Percentiles rank a stretch among this genome's conserved stretches.
Evolutionary conservation across 2,329 filamentous ascomycete genomes (phyloP).

Genomic region (Zalaria sp.): DNA sequence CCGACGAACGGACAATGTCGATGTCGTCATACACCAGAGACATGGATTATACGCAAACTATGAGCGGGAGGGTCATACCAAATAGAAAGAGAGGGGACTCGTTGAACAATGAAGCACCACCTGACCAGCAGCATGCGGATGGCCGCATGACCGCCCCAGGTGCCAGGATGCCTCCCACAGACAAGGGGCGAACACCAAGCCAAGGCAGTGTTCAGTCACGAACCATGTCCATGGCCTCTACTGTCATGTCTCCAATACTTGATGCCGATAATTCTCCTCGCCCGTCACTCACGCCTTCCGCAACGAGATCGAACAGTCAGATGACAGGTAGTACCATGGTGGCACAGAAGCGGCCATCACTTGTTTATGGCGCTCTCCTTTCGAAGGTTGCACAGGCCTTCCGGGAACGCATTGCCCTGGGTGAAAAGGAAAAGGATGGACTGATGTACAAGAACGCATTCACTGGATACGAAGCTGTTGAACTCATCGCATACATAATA

Average conservation of each 20-base stretch:
- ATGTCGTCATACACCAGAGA: slow-evolving; percentile 75
- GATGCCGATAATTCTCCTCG: slow-evolving; percentile 13
- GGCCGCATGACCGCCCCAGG: background rate
- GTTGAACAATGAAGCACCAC: slow-evolving; percentile 10
- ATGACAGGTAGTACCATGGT: slow-evolving; percentile 28
- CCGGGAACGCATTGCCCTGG: slow-evolving; percentile 70
- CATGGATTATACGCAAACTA: slow-evolving; percentile 69
- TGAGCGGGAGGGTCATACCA: slow-evolving; percentile 84
- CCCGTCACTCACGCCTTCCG: slow-evolving; percentile 10
- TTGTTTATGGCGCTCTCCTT: slow-evolving; percentile 86
- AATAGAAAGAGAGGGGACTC: slow-evolving; percentile 49
- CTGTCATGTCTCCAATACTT: slow-evolving; percentile 38
- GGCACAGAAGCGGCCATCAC: slow-evolving; percentile 55
- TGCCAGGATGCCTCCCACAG: slow-evolving; percentile 1
- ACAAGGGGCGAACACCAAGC: slow-evolving; percentile 11
- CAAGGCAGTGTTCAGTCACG: slow-evolving; percentile 36
- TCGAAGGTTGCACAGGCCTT: slow-evolving; percentile 92
- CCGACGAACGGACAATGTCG: slow-evolving; percentile 85
- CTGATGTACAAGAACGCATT: slow-evolving; percentile 96
- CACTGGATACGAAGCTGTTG: slow-evolving; percentile 87
- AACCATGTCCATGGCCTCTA: slow-evolving; percentile 89
- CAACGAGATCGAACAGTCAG: slow-evolving; percentile 24
- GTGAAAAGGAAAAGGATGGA: slow-evolving; percentile 90
- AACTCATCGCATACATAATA: slow-evolving; percentile 91
- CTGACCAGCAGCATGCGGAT: slow-evolving; percentile 4